Conservation (phyloP, 768 basidiomycete species). For the Lactarius sp. region DNA sequence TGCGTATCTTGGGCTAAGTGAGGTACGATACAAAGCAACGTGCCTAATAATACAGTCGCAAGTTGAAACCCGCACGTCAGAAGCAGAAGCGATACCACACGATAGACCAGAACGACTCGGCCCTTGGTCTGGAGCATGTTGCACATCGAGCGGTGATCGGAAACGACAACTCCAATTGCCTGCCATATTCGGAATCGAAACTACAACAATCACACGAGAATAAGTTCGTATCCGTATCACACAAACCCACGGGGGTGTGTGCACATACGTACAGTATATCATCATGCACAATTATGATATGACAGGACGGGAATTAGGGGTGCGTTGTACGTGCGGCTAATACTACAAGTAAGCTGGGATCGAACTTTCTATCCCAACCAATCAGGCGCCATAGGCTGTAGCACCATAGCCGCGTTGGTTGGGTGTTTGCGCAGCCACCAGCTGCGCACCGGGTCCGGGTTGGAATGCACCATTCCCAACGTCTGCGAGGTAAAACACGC, state of each 20-base stretch:
- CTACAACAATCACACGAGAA: neutral
- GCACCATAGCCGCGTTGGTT: constrained; percentile 15
- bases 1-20: neutral
- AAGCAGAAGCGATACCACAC: neutral
- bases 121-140: neutral
- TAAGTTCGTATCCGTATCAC: neutral
- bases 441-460: neutral
- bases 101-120: neutral
- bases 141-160: neutral
- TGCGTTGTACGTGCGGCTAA: neutral
- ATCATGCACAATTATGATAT: neutral
- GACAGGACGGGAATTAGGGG: neutral
- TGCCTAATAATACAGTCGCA: neutral
- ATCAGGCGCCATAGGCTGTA: neutral
- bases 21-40: neutral
- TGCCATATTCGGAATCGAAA: neutral
- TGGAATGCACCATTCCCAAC: constrained; percentile 31
- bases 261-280: neutral
- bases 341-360: too few relatives aligned
- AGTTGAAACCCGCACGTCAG: neutral
- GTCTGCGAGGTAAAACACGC: constrained; percentile 25
- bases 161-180: neutral
- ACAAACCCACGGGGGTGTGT: neutral
- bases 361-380: neutral
- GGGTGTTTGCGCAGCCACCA: constrained; percentile 3